phyloP scores from a whole-genome alignment of 371 early-diverging fungal species.

The Conidiobolus incongruus region DNA sequence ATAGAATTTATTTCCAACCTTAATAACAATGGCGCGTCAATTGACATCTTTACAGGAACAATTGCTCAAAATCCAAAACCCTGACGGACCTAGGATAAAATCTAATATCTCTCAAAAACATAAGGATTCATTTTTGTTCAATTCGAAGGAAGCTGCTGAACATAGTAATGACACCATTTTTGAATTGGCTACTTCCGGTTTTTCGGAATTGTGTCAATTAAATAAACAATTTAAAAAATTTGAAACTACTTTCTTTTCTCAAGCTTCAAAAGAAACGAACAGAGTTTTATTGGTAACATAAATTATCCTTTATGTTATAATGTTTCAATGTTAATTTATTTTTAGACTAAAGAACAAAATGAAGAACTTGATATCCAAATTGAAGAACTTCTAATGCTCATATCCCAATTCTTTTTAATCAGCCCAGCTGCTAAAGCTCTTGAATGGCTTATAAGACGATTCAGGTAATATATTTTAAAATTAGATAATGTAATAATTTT shows the following conservation, averaged over 20 bases:
- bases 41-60: no score
- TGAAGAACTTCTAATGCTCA: slow-evolving; percentile 35
- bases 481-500: not conserved
- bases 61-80: no score
- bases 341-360: slow-evolving; percentile 58
- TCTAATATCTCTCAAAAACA: not conserved
- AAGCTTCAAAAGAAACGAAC: slow-evolving; percentile 51
- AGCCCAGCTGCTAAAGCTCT: slow-evolving; percentile 63
- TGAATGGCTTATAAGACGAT: slow-evolving; percentile 85
- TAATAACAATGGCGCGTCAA: no score
- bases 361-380: slow-evolving; percentile 53
- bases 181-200: slow-evolving; percentile 59
- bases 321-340: slow-evolving; percentile 10
- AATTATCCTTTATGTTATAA: not conserved
- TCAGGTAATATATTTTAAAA: slow-evolving; percentile 14
- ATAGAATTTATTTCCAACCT: no score
- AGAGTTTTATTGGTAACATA: slow-evolving; percentile 28
- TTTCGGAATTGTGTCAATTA: slow-evolving; percentile 42
- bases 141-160: slow-evolving; percentile 63
- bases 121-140: slow-evolving; percentile 61
- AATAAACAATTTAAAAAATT: slow-evolving; percentile 41
- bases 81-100: no score
- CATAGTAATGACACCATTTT: slow-evolving; percentile 70
- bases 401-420: slow-evolving; percentile 66
- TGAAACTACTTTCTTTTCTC: slow-evolving; percentile 59